phyloP scores from a whole-genome alignment of 2,329 filamentous ascomycete genomes.

The Hypocreales sp. region DNA sequence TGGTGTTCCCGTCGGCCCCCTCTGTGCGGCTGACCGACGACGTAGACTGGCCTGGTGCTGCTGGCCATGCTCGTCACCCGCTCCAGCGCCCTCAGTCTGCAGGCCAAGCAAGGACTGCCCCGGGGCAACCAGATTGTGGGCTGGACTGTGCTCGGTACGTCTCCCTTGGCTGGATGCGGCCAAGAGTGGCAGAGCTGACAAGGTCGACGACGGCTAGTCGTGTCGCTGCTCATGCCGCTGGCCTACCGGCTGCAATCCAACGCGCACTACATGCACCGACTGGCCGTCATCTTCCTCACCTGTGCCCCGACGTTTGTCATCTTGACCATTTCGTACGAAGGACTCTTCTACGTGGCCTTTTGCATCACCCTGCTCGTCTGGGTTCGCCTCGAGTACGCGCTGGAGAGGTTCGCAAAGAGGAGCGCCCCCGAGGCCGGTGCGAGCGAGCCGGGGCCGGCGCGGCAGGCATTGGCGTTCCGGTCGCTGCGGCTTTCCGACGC shows the following conservation, averaged over 20 bases:
- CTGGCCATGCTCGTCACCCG: conserved; percentile 76
- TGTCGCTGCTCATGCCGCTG: conserved; percentile 65
- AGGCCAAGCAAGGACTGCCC: conserved; percentile 72
- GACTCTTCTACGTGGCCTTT: conserved; percentile 88
- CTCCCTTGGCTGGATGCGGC: not conserved
- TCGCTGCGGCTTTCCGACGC: conserved; percentile 68
- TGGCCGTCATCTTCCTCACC: conserved; percentile 79
- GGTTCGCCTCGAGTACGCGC: conserved; percentile 79
- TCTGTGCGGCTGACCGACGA: conserved; percentile 5
- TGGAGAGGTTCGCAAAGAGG: conserved; percentile 20
- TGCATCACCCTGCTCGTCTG: conserved; percentile 69
- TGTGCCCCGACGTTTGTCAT: conserved; percentile 92
- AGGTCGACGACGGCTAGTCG: conserved; percentile 33
- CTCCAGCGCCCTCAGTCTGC: conserved; percentile 71
- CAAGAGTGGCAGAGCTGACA: conserved; percentile 1
- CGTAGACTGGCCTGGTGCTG: conserved; percentile 56
- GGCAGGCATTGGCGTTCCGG: conserved; percentile 41
- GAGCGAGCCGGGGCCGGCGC: too few species aligned
- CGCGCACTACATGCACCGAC: conserved; percentile 75
- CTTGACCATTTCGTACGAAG: conserved; percentile 92
- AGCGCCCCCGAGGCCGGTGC: not conserved
- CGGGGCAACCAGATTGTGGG: conserved; percentile 77
- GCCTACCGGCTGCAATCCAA: conserved; percentile 69
- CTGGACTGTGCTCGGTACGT: conserved; percentile 61
- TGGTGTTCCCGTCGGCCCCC: too few species aligned